Conservation (phyloP, 2,329 filamentous ascomycete genomes). For the Fusarium neocosmosporiellum region DNA sequence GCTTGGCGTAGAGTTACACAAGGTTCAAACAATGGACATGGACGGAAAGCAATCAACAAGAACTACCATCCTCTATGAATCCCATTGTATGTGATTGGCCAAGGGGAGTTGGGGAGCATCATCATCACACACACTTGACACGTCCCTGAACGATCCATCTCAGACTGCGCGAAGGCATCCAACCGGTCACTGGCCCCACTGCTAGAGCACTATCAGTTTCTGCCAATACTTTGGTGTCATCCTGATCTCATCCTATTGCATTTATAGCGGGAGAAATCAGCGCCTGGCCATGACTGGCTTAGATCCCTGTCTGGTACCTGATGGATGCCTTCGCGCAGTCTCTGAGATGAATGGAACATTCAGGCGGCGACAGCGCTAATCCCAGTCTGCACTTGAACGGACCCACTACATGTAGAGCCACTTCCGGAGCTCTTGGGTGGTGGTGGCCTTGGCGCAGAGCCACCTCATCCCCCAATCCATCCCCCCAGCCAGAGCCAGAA, state of each 20-base stretch:
- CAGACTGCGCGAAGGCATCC: no score
- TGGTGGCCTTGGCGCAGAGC: background rate
- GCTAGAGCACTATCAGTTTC: no score
- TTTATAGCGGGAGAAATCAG: no score
- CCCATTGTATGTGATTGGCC: background rate
- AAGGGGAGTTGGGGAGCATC: background rate
- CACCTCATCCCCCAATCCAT: constrained; percentile 11
- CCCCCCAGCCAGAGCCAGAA: background rate
- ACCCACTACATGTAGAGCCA: constrained; percentile 19
- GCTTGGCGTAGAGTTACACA: background rate
- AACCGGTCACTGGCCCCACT: no score
- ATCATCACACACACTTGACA: background rate
- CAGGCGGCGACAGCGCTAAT: constrained; percentile 7
- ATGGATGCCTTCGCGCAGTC: no score
- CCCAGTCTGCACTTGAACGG: background rate
- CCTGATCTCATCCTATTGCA: no score
- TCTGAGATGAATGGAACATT: background rate
- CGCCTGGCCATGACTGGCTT: no score
- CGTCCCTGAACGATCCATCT: background rate
- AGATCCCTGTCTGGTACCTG: no score
- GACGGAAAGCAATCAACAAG: background rate
- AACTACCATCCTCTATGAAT: background rate
- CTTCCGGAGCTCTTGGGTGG: constrained; percentile 9
- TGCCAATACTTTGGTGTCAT: no score
- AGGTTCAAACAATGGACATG: background rate